These are phyloP conservation scores for Kodamaea sagamina DNA, from an alignment of 805 yeast genomes.

Conservation along the genomic window DNA sequence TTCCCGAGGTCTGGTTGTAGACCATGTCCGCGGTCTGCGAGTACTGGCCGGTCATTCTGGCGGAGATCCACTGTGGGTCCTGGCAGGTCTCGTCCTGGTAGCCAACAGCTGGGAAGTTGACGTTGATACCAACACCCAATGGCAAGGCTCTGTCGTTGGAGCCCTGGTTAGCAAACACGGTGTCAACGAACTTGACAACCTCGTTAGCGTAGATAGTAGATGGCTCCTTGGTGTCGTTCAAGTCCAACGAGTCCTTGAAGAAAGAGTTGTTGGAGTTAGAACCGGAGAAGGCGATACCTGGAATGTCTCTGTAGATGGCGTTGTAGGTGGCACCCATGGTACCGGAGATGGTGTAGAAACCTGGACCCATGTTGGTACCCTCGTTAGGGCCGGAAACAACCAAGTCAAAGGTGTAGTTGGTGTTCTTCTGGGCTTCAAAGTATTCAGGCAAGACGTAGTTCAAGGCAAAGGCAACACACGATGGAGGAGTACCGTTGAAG, in stretches of 20 bases:
- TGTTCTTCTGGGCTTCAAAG: conserved; percentile 25
- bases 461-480: conserved; percentile 50
- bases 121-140: conserved; percentile 46
- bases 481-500: conserved; percentile 58
- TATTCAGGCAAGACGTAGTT: conserved; percentile 48
- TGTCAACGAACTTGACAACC: conserved; percentile 41
- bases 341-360: conserved; percentile 46
- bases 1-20: conserved; percentile 44
- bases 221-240: conserved; percentile 40
- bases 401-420: conserved; percentile 47
- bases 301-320: conserved; percentile 49
- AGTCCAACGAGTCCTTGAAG: conserved; percentile 45
- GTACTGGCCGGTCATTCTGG: conserved; percentile 49
- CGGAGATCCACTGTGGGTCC: conserved; percentile 43
- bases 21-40: conserved; percentile 31
- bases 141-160: conserved; percentile 42
- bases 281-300: conserved; percentile 56
- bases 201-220: conserved; percentile 48
- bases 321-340: conserved; percentile 54
- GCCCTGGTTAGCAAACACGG: conserved; percentile 41
- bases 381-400: conserved; percentile 57
- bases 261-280: conserved; percentile 51
- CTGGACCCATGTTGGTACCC: conserved; percentile 49
- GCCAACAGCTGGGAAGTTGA: conserved; percentile 49
- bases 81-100: conserved; percentile 41